Percentiles rank a stretch among this genome's conserved stretches.
Evolutionary conservation across 78 protist genomes (phyloP).

Genomic region (Planoprotostelium fungivorum): DNA sequence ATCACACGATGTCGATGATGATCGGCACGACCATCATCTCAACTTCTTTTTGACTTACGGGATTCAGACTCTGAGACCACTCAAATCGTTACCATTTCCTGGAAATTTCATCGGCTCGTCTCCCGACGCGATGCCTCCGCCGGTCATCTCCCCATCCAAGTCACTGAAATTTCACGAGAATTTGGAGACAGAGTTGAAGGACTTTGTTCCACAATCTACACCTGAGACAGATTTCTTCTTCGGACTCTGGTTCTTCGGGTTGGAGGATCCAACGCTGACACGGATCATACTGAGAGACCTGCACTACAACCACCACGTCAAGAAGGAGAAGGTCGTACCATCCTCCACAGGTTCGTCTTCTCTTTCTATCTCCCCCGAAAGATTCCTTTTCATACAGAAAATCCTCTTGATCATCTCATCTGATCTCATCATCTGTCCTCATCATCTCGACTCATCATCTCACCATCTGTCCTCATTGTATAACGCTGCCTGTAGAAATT

Average conservation of each 20-base stretch:
- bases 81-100: not conserved
- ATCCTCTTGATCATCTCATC: too few species aligned
- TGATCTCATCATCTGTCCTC: too few species aligned
- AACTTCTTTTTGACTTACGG: not conserved
- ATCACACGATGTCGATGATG: too few species aligned
- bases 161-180: not conserved
- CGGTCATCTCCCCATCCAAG: not conserved
- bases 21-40: too few species aligned
- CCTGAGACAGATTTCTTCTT: not conserved
- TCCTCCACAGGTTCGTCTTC: too few species aligned
- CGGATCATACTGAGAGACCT: not conserved
- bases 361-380: too few species aligned
- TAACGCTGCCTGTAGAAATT: too few species aligned
- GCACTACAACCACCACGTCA: not conserved
- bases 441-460: too few species aligned
- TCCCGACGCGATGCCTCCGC: not conserved
- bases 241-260: not conserved
- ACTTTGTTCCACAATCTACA: not conserved
- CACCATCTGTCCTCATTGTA: too few species aligned
- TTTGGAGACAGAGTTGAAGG: not conserved
- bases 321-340: too few species aligned
- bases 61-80: not conserved
- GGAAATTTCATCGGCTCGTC: not conserved
- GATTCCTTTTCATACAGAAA: too few species aligned
- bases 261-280: not conserved